Evolutionary conservation across 345 rosid species (phyloP), one percentile per base, ranked within the genome.

Genomic region (Eucalyptus cladocalyx): DNA sequence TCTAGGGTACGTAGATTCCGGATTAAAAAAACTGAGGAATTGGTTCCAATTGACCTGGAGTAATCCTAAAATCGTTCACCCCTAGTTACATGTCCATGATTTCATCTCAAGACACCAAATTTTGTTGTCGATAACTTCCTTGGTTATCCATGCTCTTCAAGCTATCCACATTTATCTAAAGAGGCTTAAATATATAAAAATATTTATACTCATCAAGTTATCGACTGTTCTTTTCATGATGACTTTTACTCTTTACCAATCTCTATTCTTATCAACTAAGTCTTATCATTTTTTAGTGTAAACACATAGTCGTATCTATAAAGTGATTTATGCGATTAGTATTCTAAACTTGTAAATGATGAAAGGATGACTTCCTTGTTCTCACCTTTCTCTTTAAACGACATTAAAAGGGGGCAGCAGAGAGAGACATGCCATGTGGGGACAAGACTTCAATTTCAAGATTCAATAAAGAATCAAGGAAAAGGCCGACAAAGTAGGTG

Each of bases 1-100:
- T 6, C 32, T 6, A 62, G 30, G 69, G 69, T 62, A 12, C 1
- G 9, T 12, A 30, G 4, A 18, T 62, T 62, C 1, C 0, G 0
- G 0, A 11, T 62, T 62, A 0, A 3, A 62, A 62, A 62, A 62
- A 12, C 1, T 13, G 4, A 14, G 32, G 2, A 62, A 6, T 1
- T 0, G 4, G 9, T 30, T 62, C 5, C 18, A 62, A 30, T 62
- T 53, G 58, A 62, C 0, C 0, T 62, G 1, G 69, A 62, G 17
- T 9, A 30, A 62, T 62, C 16, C 7, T 60, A 12, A 60, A 60
- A 60, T 30, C 17, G 0, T 12, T 60, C 32, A 28, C 24, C 10
- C 5, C 9, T 15, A 65, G 5, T 65, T 65, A 65, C 26, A 4
- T 65, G 72, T 30, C 72, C 4, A 65, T 30, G 72, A 62, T 30